phyloP scores from a whole-genome alignment of 805 yeast species.

The Saccharomycopsis olivae region DNA sequence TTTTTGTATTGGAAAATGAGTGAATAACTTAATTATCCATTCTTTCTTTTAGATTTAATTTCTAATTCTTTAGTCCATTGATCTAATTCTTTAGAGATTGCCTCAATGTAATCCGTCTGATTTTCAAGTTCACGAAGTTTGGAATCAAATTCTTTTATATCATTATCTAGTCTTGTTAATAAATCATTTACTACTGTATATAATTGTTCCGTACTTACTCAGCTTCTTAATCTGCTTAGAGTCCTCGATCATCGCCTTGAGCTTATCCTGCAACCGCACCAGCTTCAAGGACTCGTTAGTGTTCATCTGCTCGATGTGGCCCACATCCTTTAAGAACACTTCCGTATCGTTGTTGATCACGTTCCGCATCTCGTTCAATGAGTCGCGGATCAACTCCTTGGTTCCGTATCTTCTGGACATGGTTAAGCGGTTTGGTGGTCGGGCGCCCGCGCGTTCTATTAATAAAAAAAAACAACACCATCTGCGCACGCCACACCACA shows the following conservation, averaged over 20 bases:
- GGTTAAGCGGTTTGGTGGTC: too few species aligned
- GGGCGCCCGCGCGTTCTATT: too few species aligned
- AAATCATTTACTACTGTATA: background rate
- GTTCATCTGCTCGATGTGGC: conserved; percentile 41
- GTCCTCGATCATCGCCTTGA: conserved; percentile 22
- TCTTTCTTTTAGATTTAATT: conserved; percentile 27
- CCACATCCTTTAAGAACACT: conserved; percentile 31
- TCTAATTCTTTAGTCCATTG: conserved; percentile 50
- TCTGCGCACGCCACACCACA: too few species aligned
- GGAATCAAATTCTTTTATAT: conserved; percentile 23
- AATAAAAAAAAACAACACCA: too few species aligned
- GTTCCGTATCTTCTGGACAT: background rate
- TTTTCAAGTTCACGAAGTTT: conserved; percentile 26
- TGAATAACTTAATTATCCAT: background rate
- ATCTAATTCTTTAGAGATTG: conserved; percentile 45
- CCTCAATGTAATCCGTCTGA: conserved; percentile 32
- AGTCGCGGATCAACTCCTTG: conserved; percentile 20
- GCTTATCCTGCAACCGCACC: conserved; percentile 34
- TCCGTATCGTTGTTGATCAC: conserved; percentile 31
- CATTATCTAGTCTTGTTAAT: conserved; percentile 19
- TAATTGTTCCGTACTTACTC: conserved; percentile 6
- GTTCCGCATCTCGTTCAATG: conserved; percentile 26
- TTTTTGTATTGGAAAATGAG: conserved; percentile 79
- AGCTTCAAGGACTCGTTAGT: conserved; percentile 48
- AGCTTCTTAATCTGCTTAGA: conserved; percentile 21